These are phyloP conservation scores for Eragrostis tef DNA, from an alignment of 202 grass and related monocot species.

Conservation along the genomic window DNA sequence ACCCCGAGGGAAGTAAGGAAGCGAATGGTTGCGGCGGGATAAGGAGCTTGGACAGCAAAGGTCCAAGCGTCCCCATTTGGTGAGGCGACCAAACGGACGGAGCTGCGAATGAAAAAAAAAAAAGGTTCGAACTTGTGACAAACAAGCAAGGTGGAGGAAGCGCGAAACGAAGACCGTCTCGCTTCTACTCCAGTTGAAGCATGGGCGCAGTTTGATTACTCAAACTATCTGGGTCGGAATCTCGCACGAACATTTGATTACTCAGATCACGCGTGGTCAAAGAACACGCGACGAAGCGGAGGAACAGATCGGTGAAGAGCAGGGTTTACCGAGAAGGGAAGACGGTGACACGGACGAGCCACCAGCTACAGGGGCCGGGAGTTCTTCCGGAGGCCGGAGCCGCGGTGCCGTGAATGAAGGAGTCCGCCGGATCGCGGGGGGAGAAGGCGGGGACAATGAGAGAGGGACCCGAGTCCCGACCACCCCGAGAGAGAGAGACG, in stretches of 20 bases:
- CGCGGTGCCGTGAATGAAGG: not conserved
- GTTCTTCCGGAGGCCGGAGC: not conserved
- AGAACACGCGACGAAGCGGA: not conserved
- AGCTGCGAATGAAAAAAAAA: too few species aligned
- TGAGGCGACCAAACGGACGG: too few species aligned
- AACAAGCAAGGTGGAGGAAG: too few species aligned
- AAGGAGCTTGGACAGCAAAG: too few species aligned
- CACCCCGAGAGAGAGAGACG: not conserved
- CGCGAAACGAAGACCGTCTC: too few species aligned
- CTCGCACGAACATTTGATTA: not conserved
- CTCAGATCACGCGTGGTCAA: conserved; percentile 3
- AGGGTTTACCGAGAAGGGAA: not conserved
- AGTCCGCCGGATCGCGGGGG: not conserved
- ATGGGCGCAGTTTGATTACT: too few species aligned
- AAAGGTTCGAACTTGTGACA: too few species aligned
- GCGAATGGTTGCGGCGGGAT: too few species aligned
- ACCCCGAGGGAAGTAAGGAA: too few species aligned
- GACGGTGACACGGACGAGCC: not conserved
- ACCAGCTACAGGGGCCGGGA: not conserved
- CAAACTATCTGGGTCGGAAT: not conserved
- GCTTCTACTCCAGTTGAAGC: not conserved
- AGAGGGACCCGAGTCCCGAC: not conserved
- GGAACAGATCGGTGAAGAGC: not conserved
- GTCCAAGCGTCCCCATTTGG: too few species aligned
- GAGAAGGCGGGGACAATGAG: not conserved